These are phyloP conservation scores for Leccinum variicolor DNA, from an alignment of 768 basidiomycete species.

Conservation along the genomic window DNA sequence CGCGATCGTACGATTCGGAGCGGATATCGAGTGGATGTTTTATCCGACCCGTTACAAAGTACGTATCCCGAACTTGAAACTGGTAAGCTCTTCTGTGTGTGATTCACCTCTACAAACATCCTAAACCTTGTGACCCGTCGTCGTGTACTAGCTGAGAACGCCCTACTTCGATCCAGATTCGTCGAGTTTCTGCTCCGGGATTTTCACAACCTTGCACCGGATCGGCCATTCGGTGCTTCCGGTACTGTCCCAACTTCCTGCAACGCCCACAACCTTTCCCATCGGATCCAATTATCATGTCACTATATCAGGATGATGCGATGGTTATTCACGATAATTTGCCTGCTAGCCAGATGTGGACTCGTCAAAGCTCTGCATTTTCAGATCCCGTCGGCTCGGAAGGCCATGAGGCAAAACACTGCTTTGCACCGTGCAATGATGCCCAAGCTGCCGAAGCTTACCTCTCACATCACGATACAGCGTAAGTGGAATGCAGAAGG, in stretches of 20 bases:
- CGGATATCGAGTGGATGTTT: neutral
- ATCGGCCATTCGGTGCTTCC: constrained; percentile 71
- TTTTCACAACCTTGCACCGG: constrained; percentile 59
- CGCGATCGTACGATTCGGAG: neutral
- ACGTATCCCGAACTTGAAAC: neutral
- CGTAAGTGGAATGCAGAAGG: neutral
- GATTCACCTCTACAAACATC: too few relatives aligned
- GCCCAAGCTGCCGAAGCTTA: neutral
- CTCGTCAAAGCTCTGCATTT: constrained; percentile 43
- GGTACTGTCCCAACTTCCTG: constrained; percentile 63
- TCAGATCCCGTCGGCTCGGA: constrained; percentile 42
- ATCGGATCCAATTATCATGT: neutral
- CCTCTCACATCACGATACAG: constrained; percentile 11
- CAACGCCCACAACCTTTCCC: constrained; percentile 34
- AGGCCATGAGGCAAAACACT: constrained; percentile 72
- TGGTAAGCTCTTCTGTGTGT: neutral
- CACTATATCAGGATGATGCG: constrained; percentile 59
- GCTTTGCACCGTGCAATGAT: constrained; percentile 61
- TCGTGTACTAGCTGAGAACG: constrained; percentile 60
- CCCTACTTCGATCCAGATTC: constrained; percentile 74
- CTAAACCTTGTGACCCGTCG: constrained; percentile 43
- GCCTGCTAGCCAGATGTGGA: constrained; percentile 37
- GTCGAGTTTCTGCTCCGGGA: constrained; percentile 53
- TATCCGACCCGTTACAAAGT: too few relatives aligned
- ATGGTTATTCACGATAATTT: constrained; percentile 62